Conservation (phyloP, 805 yeast genomes). For the Brettanomyces bruxellensis region DNA sequence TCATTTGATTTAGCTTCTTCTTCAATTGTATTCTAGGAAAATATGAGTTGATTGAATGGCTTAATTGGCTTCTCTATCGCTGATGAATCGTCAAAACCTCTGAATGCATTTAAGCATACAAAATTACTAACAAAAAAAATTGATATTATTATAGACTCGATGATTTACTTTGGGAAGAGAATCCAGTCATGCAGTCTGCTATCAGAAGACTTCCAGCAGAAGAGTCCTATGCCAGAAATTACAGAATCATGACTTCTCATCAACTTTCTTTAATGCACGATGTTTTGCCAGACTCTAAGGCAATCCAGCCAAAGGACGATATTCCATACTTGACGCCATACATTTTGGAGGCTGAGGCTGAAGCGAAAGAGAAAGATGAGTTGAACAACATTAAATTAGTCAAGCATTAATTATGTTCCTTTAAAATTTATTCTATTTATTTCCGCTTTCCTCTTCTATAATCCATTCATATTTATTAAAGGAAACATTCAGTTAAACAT, state of each 20-base stretch:
- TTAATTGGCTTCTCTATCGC: too few species aligned
- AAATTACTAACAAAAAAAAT: too few species aligned
- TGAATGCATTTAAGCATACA: too few species aligned
- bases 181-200: slow-evolving; percentile 78
- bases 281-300: slow-evolving; percentile 72
- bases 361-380: slow-evolving; percentile 76
- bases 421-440: too few species aligned
- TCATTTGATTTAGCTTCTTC: too few species aligned
- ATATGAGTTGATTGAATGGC: too few species aligned
- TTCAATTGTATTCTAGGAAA: too few species aligned
- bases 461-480: not conserved
- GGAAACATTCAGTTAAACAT: too few species aligned
- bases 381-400: slow-evolving; percentile 62
- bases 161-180: slow-evolving; percentile 84
- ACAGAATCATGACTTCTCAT: slow-evolving; percentile 85
- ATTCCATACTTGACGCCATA: slow-evolving; percentile 77
- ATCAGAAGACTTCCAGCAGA: slow-evolving; percentile 76
- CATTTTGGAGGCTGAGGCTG: slow-evolving; percentile 91
- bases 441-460: too few species aligned
- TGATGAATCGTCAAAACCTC: too few species aligned
- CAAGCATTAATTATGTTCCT: not conserved
- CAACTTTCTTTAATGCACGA: slow-evolving; percentile 81
- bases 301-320: slow-evolving; percentile 73
- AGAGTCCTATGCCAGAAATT: slow-evolving; percentile 84
- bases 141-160: slow-evolving; percentile 43